Base-by-base conservation (phyloP, 140 eudicot genomes). In the Senecio squalidus region DNA sequence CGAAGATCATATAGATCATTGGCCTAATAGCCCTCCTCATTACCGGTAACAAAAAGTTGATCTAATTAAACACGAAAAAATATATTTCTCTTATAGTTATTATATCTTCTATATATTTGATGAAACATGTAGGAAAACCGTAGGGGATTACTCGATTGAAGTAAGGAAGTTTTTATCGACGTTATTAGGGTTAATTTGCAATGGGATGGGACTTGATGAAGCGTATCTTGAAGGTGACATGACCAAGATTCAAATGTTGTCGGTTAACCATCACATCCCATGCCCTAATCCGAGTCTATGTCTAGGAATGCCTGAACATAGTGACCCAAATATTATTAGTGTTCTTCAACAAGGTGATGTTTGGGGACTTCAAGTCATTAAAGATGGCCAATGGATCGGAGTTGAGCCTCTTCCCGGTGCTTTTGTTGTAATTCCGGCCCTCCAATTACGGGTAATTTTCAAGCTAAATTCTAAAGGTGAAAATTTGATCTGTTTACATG, bases 211-310 rank as follows among this genome's bases (percentile, higher is more conserved):
- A 31, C 80, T 79, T 9, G 77, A 74, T 48, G 14, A 8, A 6
- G 76, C 79, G 27, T 82, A 68, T 52, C 77, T 86, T 16, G 58
- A 40, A 16, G 74, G 64, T 1, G 82, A 77, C 58, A 22, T 86
- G 48, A 77, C 71, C 43, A 45, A 70, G 53, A 53, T 33, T 26
- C 81, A 77, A 16, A 27, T 69, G 33, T 0, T 86, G 62, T 53
- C 79, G 4, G 81, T 80, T 8, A 79, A 83, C 52, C 71, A 82
- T 73, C 74, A 86, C 48, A 55, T 68, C 17, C 88, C 95, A 34
- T 80, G 95, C 59, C 95, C 93, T 0, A 80, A 87, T 17, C 95
- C 95, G 9, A 83, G 82, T 56, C 44, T 78, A 69, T 58, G 86
- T 1, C 47, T 87, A 9, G 95, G 93, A 55, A 61, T 79, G 77